Evolutionary conservation across 2,329 filamentous ascomycete genomes (phyloP), one percentile per base, ranked within the genome.

Genomic region (Exophiala lecanii-corni): DNA sequence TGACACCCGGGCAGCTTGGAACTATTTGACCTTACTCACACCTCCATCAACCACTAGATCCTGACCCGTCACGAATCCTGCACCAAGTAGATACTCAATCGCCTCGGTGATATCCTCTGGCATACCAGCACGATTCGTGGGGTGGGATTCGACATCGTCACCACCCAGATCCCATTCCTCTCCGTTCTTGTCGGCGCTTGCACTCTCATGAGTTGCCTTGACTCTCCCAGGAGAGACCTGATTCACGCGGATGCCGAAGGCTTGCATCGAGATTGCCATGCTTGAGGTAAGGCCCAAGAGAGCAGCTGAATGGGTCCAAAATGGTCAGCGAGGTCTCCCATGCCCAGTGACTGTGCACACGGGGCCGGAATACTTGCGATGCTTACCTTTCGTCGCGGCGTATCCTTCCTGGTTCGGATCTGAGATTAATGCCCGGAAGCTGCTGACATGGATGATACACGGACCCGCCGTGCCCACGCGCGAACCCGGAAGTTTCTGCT

Each of bases 391-490:
- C 34, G 61, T 63, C 2, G 58, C 55, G 13, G 70, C 72, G 54
- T 75, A 73, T 2, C 69, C 69, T 49, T 73, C 70, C 50, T 71
- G 69, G 51, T 73, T 71, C 3, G 66, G 63, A 50, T 73, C 70
- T 20, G 61, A 66, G 47, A 68, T 65, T 26, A 67, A 58, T 12
- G 69, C 68, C 9, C 70, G 66, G 58, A 72, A 72, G 19, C 65
- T 69, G 18, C 66, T 65, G 44, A 73, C 64, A 51, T 69, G 66
- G 31, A 72, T 63, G 50, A 73, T 70, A 43, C 68, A 71, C 0
- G 67, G 68, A 3, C 69, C 68, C 4, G 65, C 60, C 3, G 25
- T 39, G 13, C 45, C 49, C 16, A 43, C 32, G 10, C 37, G 30
- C 1, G 51, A 54, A n/a, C 47, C 47, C 18, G 45, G 49, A 21